Evolutionary conservation across 768 basidiomycete species (phyloP), one percentile per base, ranked within the genome.

Genomic region (Mycena vitilis): DNA sequence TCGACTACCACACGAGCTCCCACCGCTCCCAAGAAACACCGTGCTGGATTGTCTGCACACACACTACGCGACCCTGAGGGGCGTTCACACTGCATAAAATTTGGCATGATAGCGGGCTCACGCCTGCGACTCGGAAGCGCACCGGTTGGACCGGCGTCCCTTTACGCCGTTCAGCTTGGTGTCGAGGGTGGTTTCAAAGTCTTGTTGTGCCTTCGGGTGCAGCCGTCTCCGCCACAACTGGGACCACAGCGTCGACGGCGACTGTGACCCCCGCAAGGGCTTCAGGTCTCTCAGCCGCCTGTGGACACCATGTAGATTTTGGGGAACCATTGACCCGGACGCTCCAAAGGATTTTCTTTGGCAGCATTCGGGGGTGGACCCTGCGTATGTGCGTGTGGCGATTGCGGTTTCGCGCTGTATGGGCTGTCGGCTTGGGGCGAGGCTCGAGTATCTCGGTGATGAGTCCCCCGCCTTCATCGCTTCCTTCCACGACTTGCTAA

Each of bases 161-260:
- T 48, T 45, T 45, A 45, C 58, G 47, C 47, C 48, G 49, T 61
- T 37, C 48, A 60, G 59, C 22, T 60, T 60, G 58, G 58, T 49
- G 59, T n/a, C 59, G 59, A n/a, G 48, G 59, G 36, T 61, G 60
- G 60, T 61, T 61, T 45, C 45, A 60, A 60, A 18, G 58, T 22
- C 58, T 47, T 30, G 34, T 10, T 48, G 44, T 36, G 20, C 45
- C 57, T 10, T 22, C 23, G 57, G 42, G 30, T 48, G 34, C 36
- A 45, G 25, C 30, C 1, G 58, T 37, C 45, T 18, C 47, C 58
- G 48, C 36, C 58, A 60, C 13, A 18, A 37, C 57, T n/a, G 44
- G 47, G 36, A 47, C 42, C 36, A n/a, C 25, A 25, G 44, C 30
- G 6, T 42, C 30, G 5, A 40, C 40, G 11, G 10, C 40, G 40